These are phyloP conservation scores for Aureobasidium musti DNA, from an alignment of 2,329 filamentous ascomycete genomes.

Conservation along the genomic window DNA sequence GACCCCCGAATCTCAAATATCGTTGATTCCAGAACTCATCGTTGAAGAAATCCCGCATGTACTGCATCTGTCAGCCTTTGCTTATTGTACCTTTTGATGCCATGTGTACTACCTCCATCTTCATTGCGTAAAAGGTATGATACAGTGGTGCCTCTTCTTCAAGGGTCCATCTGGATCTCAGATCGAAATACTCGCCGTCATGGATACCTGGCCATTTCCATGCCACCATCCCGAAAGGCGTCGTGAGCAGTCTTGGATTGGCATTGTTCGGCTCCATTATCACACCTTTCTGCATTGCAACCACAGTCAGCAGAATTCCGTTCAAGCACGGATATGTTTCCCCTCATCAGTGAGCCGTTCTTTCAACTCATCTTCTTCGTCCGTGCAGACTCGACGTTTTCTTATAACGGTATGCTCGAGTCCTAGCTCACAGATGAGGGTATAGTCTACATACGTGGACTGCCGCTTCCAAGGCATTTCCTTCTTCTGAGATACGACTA, in stretches of 20 bases:
- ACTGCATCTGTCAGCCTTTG: neutral
- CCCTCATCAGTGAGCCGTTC: neutral
- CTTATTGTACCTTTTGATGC: neutral
- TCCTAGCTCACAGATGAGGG: no score
- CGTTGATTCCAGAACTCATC: conserved; percentile 4
- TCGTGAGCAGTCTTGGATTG: neutral
- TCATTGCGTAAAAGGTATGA: neutral
- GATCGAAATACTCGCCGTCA: neutral
- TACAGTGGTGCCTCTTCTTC: neutral
- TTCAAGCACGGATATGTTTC: neutral
- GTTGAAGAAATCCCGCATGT: neutral
- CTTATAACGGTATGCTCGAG: no score
- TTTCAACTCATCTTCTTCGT: no score
- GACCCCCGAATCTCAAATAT: neutral
- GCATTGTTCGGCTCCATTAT: neutral
- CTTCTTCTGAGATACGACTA: neutral
- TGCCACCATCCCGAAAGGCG: neutral
- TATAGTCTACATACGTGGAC: neutral
- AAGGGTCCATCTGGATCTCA: neutral
- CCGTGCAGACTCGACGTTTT: no score
- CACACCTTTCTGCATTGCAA: neutral
- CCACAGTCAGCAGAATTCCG: neutral
- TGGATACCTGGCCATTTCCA: neutral
- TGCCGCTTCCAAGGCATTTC: neutral
- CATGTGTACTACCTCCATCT: neutral